phyloP scores from a whole-genome alignment of 1,284 basidiomycete genomes.

The Earliella scabrosa region DNA sequence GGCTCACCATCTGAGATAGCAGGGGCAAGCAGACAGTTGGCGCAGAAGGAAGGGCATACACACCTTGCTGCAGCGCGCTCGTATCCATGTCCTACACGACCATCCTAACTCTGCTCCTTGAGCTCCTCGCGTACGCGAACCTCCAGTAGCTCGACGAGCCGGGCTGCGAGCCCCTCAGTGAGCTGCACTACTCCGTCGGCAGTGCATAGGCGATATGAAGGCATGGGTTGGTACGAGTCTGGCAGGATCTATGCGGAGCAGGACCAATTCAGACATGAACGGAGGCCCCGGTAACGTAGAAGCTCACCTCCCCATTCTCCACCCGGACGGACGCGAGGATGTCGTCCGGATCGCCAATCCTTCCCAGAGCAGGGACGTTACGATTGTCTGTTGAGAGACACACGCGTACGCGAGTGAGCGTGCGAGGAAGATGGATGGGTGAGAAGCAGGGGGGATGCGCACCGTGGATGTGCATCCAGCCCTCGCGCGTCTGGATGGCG shows the following conservation, averaged over 20 bases:
- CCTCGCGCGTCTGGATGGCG: conserved; percentile 65
- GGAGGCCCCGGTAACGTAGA: too few relatives aligned
- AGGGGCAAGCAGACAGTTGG: too few relatives aligned
- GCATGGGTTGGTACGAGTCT: conserved; percentile 81
- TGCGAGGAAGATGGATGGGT: too few relatives aligned
- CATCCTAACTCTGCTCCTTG: conserved; percentile 5
- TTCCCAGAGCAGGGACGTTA: conserved; percentile 70
- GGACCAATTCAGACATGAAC: background rate
- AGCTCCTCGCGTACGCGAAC: conserved; percentile 16
- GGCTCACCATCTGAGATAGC: too few relatives aligned
- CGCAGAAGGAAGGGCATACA: too few relatives aligned
- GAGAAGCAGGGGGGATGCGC: too few relatives aligned
- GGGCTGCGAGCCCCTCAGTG: conserved; percentile 60
- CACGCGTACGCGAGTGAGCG: too few relatives aligned
- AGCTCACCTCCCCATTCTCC: conserved; percentile 60
- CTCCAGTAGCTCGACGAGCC: conserved; percentile 45
- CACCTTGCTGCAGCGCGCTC: too few relatives aligned
- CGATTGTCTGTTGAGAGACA: conserved; percentile 56
- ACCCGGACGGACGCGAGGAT: conserved; percentile 78
- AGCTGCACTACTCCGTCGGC: conserved; percentile 67
- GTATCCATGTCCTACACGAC: too few relatives aligned
- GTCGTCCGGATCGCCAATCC: conserved; percentile 81
- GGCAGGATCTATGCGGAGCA: conserved; percentile 52
- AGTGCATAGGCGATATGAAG: conserved; percentile 77
- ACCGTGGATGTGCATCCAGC: conserved; percentile 89